Conservation (phyloP, 441 rosid genomes). For the Macaranga tanarius region DNA sequence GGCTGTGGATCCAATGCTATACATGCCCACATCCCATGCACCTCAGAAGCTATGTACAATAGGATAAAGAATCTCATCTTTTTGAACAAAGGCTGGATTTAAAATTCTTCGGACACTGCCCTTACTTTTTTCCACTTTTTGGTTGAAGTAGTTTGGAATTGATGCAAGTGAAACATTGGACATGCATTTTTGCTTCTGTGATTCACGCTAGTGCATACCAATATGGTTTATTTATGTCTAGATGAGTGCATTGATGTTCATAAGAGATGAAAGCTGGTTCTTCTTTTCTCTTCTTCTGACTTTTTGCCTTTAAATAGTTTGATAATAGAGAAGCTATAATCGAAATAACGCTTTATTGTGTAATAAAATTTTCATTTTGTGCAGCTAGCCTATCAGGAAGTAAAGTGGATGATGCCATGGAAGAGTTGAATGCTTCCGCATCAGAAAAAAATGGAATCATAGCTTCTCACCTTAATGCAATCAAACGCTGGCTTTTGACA, state of each 20-base stretch:
- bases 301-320: background rate
- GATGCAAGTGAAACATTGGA: background rate
- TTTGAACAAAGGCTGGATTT: slow-evolving; percentile 5
- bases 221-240: background rate
- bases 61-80: background rate
- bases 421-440: slow-evolving; percentile 64
- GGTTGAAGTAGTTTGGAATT: background rate
- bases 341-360: too few relatives aligned
- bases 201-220: background rate
- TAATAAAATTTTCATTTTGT: slow-evolving; percentile 21
- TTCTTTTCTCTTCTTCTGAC: background rate
- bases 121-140: background rate
- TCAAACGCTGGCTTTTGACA: slow-evolving; percentile 70
- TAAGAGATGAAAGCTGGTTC: background rate
- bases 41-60: background rate
- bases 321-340: background rate
- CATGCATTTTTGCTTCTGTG: background rate
- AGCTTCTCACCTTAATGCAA: slow-evolving; percentile 43
- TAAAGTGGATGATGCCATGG: slow-evolving; percentile 65
- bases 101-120: background rate
- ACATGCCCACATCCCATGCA: background rate
- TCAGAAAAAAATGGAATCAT: slow-evolving; percentile 55
- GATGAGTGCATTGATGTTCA: background rate
- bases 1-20: background rate
- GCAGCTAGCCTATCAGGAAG: slow-evolving; percentile 81